Evolutionary conservation across 495 filamentous ascomycete species (phyloP).

Genomic region (Aspergillus ostianus): DNA sequence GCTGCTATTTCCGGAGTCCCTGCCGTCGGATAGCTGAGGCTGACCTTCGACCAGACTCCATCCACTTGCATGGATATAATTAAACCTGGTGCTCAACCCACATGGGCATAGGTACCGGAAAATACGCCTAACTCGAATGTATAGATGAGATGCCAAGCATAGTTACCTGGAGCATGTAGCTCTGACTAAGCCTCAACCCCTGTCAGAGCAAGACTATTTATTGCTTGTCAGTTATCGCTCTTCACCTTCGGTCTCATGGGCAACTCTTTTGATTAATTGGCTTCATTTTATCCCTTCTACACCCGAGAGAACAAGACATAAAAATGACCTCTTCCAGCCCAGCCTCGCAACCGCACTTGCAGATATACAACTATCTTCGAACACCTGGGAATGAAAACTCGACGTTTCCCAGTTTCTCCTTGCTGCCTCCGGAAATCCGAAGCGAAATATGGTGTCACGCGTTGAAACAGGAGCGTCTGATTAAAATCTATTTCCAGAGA

Average conservation of each 20-base stretch:
- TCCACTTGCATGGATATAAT: no score
- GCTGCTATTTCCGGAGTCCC: no score
- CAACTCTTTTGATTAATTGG: background rate
- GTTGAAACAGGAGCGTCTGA: background rate
- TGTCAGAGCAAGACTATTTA: background rate
- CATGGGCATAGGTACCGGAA: background rate
- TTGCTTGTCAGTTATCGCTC: background rate
- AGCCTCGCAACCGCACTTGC: constrained; percentile 3
- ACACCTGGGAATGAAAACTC: background rate
- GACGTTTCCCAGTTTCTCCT: background rate
- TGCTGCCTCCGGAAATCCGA: constrained; percentile 2
- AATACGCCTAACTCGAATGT: background rate
- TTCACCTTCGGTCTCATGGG: background rate
- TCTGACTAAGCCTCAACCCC: background rate
- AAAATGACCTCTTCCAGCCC: background rate
- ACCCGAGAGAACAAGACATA: background rate
- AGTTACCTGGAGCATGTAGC: background rate
- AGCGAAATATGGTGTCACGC: background rate
- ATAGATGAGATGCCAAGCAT: no score
- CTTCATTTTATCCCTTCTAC: background rate
- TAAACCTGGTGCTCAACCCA: background rate
- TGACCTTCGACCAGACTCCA: no score
- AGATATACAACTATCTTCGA: constrained; percentile 1
- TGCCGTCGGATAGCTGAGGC: no score
- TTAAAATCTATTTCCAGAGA: background rate